Base-by-base conservation (phyloP, 148 eudicot species). In the Rhododendron vialii region DNA sequence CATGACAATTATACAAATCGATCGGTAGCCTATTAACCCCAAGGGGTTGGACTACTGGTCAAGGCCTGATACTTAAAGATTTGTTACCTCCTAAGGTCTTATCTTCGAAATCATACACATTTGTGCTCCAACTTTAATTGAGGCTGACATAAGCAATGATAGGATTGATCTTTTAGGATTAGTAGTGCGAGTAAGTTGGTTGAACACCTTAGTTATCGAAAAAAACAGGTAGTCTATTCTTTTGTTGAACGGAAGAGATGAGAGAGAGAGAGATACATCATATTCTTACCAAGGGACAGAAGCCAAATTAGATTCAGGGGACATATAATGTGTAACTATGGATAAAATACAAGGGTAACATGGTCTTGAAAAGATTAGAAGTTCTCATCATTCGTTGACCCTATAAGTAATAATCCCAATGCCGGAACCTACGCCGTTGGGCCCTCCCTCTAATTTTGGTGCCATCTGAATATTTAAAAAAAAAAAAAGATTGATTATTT, bases 401-500 rank as follows among this genome's bases (percentile, higher is more conserved):
- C 91, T 78, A 30, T 78, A 30, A 71, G 30, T 12, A 87, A 86
- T 86, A 87, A 82, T 87, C 87, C 89, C 90, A 88, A 88, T 88
- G 89, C 93, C 93, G 92, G 38, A 30, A 71, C 38, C 76, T 90
- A 88, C 88, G 93, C 92, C 92, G 93, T 89, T 93, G 92, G 91
- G 38, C 41, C 90, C 91, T 91, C 81, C 48, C 82, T 78, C 81
- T 73, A 48, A 17, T 43, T 71, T 74, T 87, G 88, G 81, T 87
- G 86, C 89, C 87, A 88, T 1, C 13, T 59, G 26, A 59, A 83
- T 75, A 86, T 36, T 36, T 36, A 41, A 38, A 38, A 38, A 41
- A 38, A 38, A 38, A 41, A 41, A 41, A 41, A 7, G 7, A 6
- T 41, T 41, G 7, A 41, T 41, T 41, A 41, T 71, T 71, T 67